A percentile compares a stretch with the other conserved stretches of the same genome.
Conservation (phyloP, 192 early-diverging fungal genomes). For the Coemansia furcata region DNA sequence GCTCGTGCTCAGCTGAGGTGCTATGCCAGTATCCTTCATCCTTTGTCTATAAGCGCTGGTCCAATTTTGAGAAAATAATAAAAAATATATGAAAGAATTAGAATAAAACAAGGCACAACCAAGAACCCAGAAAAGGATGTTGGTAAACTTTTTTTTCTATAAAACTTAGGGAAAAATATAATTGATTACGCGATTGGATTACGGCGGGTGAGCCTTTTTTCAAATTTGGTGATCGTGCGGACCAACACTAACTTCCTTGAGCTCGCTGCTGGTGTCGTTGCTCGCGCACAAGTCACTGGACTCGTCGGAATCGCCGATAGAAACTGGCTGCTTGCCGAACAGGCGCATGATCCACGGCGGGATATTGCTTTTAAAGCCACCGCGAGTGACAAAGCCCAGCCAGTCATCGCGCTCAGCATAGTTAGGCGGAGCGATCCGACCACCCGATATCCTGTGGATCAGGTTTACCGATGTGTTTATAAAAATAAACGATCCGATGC, state of each 20-base stretch:
- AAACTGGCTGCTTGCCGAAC: constrained; percentile 24
- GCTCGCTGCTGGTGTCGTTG: constrained; percentile 5
- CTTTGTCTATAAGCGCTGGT: background rate
- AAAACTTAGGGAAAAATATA: background rate
- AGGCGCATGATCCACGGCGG: constrained; percentile 37
- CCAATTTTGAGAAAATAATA: background rate
- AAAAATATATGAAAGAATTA: background rate
- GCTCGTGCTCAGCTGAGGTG: constrained; percentile 40
- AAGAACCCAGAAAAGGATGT: background rate
- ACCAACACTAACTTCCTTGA: constrained; percentile 24
- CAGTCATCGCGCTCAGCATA: constrained; percentile 41
- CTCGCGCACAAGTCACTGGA: background rate
- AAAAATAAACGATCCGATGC: constrained; percentile 65
- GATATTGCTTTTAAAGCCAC: constrained; percentile 33
- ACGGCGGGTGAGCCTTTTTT: background rate
- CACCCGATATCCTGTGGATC: constrained; percentile 57
- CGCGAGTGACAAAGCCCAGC: constrained; percentile 36
- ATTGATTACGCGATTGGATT: constrained; percentile 1
- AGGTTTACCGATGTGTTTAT: constrained; percentile 65
- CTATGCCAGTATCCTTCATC: constrained; percentile 36
- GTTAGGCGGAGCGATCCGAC: constrained; percentile 53
- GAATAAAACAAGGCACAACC: background rate
- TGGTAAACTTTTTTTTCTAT: constrained; percentile 1
- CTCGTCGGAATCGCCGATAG: background rate
- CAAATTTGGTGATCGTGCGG: background rate